These are phyloP conservation scores for Calocera viscosa DNA, from an alignment of 768 basidiomycete genomes.

Conservation along the genomic window DNA sequence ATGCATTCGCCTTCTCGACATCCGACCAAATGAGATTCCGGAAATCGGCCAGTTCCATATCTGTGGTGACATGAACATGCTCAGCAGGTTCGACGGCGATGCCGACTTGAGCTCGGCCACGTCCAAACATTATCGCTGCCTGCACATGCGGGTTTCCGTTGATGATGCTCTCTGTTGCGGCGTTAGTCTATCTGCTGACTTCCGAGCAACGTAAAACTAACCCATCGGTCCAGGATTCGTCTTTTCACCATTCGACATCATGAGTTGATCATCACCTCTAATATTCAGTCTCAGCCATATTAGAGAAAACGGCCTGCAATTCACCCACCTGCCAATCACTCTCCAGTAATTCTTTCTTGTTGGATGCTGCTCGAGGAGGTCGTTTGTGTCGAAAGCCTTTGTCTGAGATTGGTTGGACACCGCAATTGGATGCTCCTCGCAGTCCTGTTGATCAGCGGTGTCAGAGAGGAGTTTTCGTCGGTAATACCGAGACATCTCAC, in stretches of 20 bases:
- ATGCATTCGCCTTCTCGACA: neutral
- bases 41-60: neutral
- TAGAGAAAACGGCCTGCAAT: neutral
- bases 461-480: neutral
- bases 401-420: neutral
- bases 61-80: neutral
- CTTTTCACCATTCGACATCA: slow-evolving; percentile 26
- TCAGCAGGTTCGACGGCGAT: slow-evolving; percentile 30
- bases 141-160: slow-evolving; percentile 27
- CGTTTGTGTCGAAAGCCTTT: slow-evolving; percentile 30
- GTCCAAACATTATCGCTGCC: slow-evolving; percentile 32
- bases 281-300: neutral
- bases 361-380: slow-evolving; percentile 34
- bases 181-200: neutral
- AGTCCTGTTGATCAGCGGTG: neutral
- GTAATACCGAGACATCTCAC: neutral
- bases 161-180: slow-evolving; percentile 28
- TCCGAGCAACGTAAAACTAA: neutral
- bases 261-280: slow-evolving; percentile 37
- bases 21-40: neutral
- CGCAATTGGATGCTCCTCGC: neutral
- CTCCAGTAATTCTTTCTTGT: slow-evolving; percentile 28
- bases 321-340: slow-evolving; percentile 28
- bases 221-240: slow-evolving; percentile 20
- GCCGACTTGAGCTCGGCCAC: slow-evolving; percentile 28